Percentiles rank a stretch among this genome's conserved stretches.
These are phyloP conservation scores for Aspergillus pseudoglaucus DNA, from an alignment of 2,329 filamentous ascomycete genomes.

Conservation along the genomic window DNA sequence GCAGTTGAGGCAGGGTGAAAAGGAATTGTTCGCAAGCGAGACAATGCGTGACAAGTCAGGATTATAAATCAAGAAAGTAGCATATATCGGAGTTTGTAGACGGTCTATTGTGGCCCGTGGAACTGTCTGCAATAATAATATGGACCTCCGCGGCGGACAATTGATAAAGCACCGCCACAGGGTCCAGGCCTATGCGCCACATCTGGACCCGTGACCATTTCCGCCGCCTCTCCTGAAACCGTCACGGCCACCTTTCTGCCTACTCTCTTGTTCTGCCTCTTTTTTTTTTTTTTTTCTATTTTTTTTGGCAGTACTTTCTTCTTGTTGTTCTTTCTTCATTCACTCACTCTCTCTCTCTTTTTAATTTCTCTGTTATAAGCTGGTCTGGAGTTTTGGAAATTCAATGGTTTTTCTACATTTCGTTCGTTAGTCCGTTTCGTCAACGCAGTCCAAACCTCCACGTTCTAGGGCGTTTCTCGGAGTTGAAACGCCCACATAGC, in stretches of 20 bases:
- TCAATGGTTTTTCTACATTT: constrained; percentile 22
- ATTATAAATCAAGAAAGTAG: too few species aligned
- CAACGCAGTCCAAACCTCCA: constrained; percentile 4
- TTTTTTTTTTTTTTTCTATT: neutral
- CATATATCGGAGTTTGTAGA: too few species aligned
- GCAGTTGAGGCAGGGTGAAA: too few species aligned
- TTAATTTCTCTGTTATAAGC: constrained; percentile 10
- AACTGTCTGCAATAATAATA: too few species aligned
- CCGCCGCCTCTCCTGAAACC: neutral
- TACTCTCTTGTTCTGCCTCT: neutral
- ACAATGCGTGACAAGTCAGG: too few species aligned
- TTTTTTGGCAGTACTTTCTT: neutral
- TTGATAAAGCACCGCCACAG: neutral
- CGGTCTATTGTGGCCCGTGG: too few species aligned
- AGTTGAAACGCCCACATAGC: constrained; percentile 13
- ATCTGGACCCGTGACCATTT: neutral
- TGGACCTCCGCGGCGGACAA: too few species aligned
- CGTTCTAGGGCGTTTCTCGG: constrained; percentile 7
- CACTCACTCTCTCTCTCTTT: neutral
- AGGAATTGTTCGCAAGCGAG: too few species aligned
- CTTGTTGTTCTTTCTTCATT: neutral
- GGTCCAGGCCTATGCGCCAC: constrained; percentile 1
- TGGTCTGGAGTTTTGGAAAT: constrained; percentile 19
- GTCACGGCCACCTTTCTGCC: constrained; percentile 1
- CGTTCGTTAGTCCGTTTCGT: constrained; percentile 19